Percentiles rank a stretch among this genome's conserved stretches.
These are phyloP conservation scores for Cupressus sempervirens DNA, from an alignment of 75 land plant genomes.

Conservation along the genomic window DNA sequence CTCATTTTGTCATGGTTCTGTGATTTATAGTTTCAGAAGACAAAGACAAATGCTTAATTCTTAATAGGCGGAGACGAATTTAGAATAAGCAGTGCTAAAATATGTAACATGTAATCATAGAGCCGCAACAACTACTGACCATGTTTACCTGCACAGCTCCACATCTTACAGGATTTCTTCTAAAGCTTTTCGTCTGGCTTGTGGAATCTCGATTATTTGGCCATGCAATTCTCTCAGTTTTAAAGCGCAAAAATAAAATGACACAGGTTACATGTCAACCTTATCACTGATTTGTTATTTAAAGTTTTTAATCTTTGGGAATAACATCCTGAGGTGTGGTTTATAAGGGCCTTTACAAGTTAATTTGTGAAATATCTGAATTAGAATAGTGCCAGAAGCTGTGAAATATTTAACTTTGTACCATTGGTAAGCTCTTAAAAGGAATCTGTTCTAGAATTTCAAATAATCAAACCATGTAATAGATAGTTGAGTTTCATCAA, in stretches of 20 bases:
- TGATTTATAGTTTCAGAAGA: not conserved
- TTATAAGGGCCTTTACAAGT: not conserved
- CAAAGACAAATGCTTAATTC: not conserved
- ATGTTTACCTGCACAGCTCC: constrained; percentile 57
- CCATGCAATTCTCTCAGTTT: constrained; percentile 26
- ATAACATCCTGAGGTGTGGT: not conserved
- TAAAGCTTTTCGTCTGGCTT: constrained; percentile 59
- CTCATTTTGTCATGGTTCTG: not conserved
- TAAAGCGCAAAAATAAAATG: constrained; percentile 56
- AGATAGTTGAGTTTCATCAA: not conserved
- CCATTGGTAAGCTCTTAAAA: not conserved
- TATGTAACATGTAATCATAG: not conserved
- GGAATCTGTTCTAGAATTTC: not conserved
- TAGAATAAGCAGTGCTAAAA: not conserved
- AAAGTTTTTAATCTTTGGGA: constrained; percentile 5
- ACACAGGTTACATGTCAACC: constrained; percentile 44
- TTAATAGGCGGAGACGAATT: not conserved
- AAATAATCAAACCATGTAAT: not conserved
- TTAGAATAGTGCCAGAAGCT: not conserved
- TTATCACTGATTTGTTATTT: not conserved
- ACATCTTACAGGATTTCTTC: constrained; percentile 50
- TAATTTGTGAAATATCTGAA: not conserved
- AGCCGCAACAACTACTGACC: not conserved
- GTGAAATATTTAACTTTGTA: not conserved
- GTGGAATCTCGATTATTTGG: constrained; percentile 58